These are phyloP conservation scores for Fusarium sp. DNA, from an alignment of 2,329 filamentous ascomycete species.

Conservation along the genomic window DNA sequence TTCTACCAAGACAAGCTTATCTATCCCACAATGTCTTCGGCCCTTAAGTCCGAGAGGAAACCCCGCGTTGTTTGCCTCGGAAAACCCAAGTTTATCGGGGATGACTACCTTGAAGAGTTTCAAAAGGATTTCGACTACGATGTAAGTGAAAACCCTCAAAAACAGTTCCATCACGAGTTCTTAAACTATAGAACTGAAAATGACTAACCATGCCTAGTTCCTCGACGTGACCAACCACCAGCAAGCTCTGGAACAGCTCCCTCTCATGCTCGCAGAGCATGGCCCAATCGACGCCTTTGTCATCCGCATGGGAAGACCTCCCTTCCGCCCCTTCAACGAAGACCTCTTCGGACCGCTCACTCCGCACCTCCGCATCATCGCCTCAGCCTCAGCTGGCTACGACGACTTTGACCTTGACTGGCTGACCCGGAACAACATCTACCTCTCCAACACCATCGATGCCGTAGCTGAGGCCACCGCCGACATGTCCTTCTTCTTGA, in stretches of 20 bases:
- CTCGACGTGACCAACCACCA: conserved; percentile 50
- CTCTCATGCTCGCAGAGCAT: conserved; percentile 46
- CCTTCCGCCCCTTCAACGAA: conserved; percentile 59
- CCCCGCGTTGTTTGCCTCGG: conserved; percentile 55
- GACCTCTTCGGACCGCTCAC: conserved; percentile 52
- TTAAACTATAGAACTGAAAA: background rate
- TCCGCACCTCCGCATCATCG: conserved; percentile 55
- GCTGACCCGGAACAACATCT: conserved; percentile 54
- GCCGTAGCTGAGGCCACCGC: conserved; percentile 62
- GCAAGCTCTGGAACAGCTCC: conserved; percentile 49
- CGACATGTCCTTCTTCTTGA: conserved; percentile 55
- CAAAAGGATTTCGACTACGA: conserved; percentile 50
- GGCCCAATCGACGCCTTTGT: conserved; percentile 58
- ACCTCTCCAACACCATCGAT: conserved; percentile 63
- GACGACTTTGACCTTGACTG: conserved; percentile 57
- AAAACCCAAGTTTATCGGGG: conserved; percentile 49
- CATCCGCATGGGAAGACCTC: conserved; percentile 58
- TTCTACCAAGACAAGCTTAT: background rate
- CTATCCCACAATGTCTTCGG: background rate
- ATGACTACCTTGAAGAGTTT: conserved; percentile 53
- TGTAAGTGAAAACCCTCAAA: conserved; percentile 29
- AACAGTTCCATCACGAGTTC: accelerated
- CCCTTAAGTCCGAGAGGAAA: conserved; percentile 33
- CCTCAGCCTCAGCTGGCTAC: conserved; percentile 57
- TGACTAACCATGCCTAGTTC: conserved; percentile 19